Percentiles rank a stretch among this genome's conserved stretches.
These are phyloP conservation scores for Hylodesmum podocarpum DNA, from an alignment of 306 rosid species.

Conservation along the genomic window DNA sequence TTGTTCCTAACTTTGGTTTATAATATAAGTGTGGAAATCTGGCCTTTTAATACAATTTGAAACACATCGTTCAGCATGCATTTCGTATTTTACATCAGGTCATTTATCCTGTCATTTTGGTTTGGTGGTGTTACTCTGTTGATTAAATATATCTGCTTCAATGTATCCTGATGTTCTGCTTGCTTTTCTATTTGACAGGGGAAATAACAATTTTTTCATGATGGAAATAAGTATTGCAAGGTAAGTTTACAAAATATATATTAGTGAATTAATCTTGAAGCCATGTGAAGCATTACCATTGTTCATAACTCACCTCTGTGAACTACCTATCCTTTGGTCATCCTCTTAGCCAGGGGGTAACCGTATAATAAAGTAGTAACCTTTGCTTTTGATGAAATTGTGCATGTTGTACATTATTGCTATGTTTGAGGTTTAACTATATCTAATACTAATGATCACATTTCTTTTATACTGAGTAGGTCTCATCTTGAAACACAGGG, in stretches of 20 bases:
- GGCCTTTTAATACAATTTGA: background rate
- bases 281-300: background rate
- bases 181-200: constrained; percentile 24
- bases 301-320: background rate
- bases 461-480: constrained; percentile 30
- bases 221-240: constrained; percentile 44
- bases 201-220: constrained; percentile 19
- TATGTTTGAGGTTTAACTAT: background rate
- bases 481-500: constrained; percentile 37
- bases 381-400: background rate
- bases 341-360: background rate
- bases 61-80: constrained; percentile 7
- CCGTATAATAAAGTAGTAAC: background rate
- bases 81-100: background rate
- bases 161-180: background rate
- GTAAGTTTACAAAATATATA: constrained; percentile 17
- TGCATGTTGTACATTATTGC: background rate
- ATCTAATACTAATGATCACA: background rate
- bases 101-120: background rate
- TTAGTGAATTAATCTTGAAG: background rate
- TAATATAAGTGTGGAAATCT: background rate
- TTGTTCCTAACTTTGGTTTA: constrained; percentile 5
- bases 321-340: background rate
- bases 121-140: background rate
- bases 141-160: constrained; percentile 6